Base-by-base conservation (phyloP, 2,329 filamentous ascomycete species). In the Phialophora chinensis region DNA sequence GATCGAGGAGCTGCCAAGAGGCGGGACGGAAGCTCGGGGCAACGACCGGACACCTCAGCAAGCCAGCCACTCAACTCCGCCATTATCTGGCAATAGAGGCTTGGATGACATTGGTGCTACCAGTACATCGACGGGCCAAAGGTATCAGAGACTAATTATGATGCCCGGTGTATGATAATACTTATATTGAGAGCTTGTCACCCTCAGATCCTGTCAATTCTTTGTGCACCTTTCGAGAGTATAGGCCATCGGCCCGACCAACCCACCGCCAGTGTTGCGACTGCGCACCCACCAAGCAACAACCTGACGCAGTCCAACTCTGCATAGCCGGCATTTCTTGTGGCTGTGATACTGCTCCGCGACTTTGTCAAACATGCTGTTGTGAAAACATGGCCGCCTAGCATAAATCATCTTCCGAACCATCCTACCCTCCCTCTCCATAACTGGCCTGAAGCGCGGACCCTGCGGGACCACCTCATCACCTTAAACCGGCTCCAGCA, bases 361-460 rank as follows among this genome's bases (percentile, higher is more conserved):
- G 44, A 57, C 33, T n/a, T n/a, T 49, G 35, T 54, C 38, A 58
- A 57, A 33, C 42, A 65, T 65, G 63, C 23, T 17, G 12, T 47
- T 60, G 50, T 57, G 62, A 65, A 61, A 54, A 20, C 38, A 65
- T 65, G 63, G 42, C 38, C 17, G 33, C 8, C 58, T 65, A 61
- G 31, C 52, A 55, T 50, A 56, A 49, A 29, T 44, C 31, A 33
- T 29, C 53, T 50, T n/a, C 31, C 25, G 20, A 55, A 38, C 23
- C 49, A 38, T 54, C 62, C 50, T 61, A 29, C 49, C 57, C 38
- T 7, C 38, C 54, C 57, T 61, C 52, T 31, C 44, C n/a, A 25
- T 55, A 47, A 47, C 31, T n/a, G 23, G 33, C 50, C 52, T 33
- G 50, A 54, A 60, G 38, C 29, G 60, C 60, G 33, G 50, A 57